These are phyloP conservation scores for Tricholoma matsutake DNA, from an alignment of 768 basidiomycete genomes.

Conservation along the genomic window DNA sequence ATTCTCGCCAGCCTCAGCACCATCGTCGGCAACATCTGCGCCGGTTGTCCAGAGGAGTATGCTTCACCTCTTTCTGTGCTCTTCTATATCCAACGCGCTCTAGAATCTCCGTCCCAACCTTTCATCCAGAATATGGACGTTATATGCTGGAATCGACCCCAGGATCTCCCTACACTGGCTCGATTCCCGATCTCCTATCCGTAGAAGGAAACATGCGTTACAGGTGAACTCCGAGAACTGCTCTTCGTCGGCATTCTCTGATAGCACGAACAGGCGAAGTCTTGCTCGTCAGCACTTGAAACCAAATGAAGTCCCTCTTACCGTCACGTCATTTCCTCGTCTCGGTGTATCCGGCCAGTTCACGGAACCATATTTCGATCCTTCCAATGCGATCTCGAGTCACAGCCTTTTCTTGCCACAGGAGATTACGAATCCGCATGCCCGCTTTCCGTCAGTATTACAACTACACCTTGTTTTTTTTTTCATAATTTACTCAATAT, in stretches of 20 bases:
- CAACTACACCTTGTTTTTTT: conserved; percentile 10
- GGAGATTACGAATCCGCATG: conserved; percentile 95
- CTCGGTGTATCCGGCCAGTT: conserved; percentile 87
- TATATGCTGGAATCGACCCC: conserved; percentile 99
- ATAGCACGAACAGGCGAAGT: conserved; percentile 53
- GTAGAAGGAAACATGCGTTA: conserved; percentile 97
- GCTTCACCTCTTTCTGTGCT: conserved; percentile 21
- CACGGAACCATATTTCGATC: conserved; percentile 85
- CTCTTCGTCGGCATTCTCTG: conserved; percentile 3
- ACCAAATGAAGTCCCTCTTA: conserved; percentile 84
- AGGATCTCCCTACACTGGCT: conserved; percentile 90
- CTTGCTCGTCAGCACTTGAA: conserved; percentile 83
- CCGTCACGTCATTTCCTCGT: conserved; percentile 93
- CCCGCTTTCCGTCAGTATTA: conserved; percentile 88
- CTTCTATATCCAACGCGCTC: background rate
- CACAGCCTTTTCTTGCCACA: conserved; percentile 94
- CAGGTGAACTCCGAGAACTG: conserved; percentile 45
- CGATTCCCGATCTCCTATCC: conserved; percentile 77
- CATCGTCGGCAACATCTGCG: conserved; percentile 64
- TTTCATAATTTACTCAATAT: conserved; percentile 1
- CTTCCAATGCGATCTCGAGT: conserved; percentile 75
- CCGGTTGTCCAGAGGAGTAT: conserved; percentile 58
- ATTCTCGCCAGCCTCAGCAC: conserved; percentile 77
- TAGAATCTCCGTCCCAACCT: conserved; percentile 79
- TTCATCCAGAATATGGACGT: conserved; percentile 97